A percentile compares a stretch with the other conserved stretches of the same genome.
Evolutionary conservation across 164 flowering plant genomes (phyloP).

Genomic region (Dillenia turbinata): DNA sequence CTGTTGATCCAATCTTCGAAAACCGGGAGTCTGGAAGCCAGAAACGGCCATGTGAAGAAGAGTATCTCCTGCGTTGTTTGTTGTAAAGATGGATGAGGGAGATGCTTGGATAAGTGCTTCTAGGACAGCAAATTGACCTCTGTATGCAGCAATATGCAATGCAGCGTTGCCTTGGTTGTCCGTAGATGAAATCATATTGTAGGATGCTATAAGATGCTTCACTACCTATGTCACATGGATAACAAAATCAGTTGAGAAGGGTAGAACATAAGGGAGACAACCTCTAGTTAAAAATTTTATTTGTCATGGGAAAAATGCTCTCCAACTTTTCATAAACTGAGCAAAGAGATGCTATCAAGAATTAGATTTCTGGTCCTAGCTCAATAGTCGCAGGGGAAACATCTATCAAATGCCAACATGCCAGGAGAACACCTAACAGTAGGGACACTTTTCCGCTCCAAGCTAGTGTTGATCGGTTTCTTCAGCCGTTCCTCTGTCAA

Average conservation of each 20-base stretch:
- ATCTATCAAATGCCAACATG: no score
- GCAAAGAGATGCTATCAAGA: no score
- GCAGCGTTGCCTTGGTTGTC: constrained; percentile 84
- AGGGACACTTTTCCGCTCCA: no score
- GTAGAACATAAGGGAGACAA: no score
- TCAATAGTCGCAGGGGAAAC: no score
- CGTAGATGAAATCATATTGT: constrained; percentile 36
- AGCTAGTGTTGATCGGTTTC: no score
- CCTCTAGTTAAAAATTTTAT: not conserved
- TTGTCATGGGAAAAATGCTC: no score
- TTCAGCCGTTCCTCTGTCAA: no score
- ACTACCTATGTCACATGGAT: constrained; percentile 51
- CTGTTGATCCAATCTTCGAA: constrained; percentile 70
- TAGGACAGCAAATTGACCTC: constrained; percentile 61
- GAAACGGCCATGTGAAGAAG: constrained; percentile 87
- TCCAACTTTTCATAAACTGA: no score
- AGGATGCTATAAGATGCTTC: constrained; percentile 51
- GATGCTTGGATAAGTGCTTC: constrained; percentile 41
- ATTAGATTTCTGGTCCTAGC: no score
- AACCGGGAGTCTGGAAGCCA: constrained; percentile 75
- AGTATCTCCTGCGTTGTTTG: constrained; percentile 71
- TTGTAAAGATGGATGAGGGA: constrained; percentile 33
- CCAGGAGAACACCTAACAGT: no score
- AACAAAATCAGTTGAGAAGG: not conserved
- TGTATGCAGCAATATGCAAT: constrained; percentile 73